These are phyloP conservation scores for Chrysosporium keratinophilum DNA, from an alignment of 2,329 filamentous ascomycete species.

Conservation along the genomic window DNA sequence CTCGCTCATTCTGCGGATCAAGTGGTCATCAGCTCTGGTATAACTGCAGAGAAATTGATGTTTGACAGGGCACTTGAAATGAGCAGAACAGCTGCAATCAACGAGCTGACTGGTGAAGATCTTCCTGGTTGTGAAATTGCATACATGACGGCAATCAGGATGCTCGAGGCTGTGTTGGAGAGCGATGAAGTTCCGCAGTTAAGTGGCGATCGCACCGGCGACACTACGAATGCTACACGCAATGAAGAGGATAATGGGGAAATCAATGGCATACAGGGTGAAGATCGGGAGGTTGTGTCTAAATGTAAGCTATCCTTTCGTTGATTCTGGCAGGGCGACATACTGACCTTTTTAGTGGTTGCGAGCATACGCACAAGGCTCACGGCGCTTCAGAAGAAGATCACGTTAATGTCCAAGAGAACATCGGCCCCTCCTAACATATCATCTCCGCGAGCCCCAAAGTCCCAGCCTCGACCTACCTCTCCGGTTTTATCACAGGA, in stretches of 20 bases:
- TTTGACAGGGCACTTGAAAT: conserved; percentile 95
- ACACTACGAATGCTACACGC: conserved; percentile 14
- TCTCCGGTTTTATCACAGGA: conserved; percentile 24
- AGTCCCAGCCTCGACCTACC: conserved; percentile 18
- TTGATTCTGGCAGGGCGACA: not conserved
- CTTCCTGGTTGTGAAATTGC: conserved; percentile 79
- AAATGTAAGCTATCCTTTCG: conserved; percentile 35
- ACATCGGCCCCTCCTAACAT: conserved; percentile 28
- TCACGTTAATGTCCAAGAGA: conserved; percentile 39
- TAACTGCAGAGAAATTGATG: conserved; percentile 95
- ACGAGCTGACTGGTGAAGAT: conserved; percentile 88
- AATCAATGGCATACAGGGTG: conserved; percentile 37
- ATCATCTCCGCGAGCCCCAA: not conserved
- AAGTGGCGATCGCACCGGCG: conserved; percentile 21
- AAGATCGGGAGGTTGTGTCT: conserved; percentile 41
- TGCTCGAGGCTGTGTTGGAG: conserved; percentile 91
- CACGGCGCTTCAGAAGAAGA: conserved; percentile 40
- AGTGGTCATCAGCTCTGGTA: conserved; percentile 72
- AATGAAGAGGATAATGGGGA: conserved; percentile 29
- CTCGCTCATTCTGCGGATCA: conserved; percentile 59
- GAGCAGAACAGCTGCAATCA: conserved; percentile 87
- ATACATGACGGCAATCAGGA: conserved; percentile 83
- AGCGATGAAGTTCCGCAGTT: conserved; percentile 51
- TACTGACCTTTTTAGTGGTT: conserved; percentile 34
- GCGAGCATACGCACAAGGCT: conserved; percentile 41